phyloP scores from a whole-genome alignment of 2,329 filamentous ascomycete species.

The Neonectria punicea region DNA sequence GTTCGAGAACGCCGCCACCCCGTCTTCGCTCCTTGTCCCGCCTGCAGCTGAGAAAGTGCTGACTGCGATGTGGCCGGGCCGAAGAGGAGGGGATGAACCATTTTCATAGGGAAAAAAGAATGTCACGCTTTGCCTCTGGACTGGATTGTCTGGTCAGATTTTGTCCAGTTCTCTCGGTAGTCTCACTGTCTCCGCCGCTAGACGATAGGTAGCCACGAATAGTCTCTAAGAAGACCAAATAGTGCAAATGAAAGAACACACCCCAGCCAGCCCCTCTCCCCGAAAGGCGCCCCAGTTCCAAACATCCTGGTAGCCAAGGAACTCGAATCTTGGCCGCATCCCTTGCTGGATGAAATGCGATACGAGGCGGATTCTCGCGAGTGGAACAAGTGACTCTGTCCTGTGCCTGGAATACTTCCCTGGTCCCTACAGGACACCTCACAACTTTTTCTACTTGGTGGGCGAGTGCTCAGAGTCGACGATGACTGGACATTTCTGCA shows the following conservation, averaged over 20 bases:
- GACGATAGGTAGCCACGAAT: background rate
- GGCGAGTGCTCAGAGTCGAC: background rate
- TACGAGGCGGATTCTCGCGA: constrained; percentile 5
- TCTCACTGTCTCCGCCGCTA: background rate
- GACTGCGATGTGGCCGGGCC: background rate
- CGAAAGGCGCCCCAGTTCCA: background rate
- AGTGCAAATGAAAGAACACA: background rate
- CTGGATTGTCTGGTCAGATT: background rate
- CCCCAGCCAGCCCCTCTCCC: background rate
- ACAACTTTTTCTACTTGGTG: background rate
- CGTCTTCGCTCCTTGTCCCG: constrained; percentile 8
- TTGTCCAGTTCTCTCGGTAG: background rate
- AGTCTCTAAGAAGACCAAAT: background rate
- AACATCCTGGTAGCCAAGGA: background rate
- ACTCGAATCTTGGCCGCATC: background rate
- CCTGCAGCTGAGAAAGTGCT: constrained; percentile 17
- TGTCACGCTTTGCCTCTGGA: constrained; percentile 1
- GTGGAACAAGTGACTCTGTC: background rate
- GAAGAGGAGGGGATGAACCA: constrained; percentile 8
- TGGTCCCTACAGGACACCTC: background rate
- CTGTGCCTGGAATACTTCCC: background rate
- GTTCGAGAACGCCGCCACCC: constrained; percentile 18
- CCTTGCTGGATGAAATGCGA: background rate
- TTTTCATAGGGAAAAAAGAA: constrained; percentile 2
- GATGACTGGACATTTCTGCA: background rate